phyloP scores from a whole-genome alignment of 192 early-diverging fungal genomes.

The Ambispora gerdemannii region DNA sequence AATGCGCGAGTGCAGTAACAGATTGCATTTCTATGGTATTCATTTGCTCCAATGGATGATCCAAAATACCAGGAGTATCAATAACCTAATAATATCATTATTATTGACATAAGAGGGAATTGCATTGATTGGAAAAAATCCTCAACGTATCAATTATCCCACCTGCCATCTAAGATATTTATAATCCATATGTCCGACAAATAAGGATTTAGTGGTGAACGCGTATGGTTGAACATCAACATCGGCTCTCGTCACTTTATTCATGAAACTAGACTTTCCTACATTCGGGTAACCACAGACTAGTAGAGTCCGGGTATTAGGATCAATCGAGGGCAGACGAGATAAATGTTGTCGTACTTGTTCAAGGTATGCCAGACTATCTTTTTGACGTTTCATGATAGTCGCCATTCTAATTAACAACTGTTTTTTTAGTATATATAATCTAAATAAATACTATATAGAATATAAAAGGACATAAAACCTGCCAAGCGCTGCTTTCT shows the following conservation, averaged over 20 bases:
- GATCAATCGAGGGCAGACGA: conserved; percentile 97
- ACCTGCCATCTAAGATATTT: conserved; percentile 99
- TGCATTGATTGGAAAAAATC: background rate
- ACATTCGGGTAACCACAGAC: conserved; percentile 99
- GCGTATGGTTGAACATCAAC: conserved; percentile 99
- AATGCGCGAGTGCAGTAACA: conserved; percentile 97
- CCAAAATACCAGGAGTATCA: conserved; percentile 99
- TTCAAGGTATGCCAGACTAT: conserved; percentile 93
- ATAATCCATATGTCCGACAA: conserved; percentile 99
- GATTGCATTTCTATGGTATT: conserved; percentile 99
- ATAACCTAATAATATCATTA: conserved; percentile 55
- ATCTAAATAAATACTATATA: background rate
- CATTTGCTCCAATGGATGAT: conserved; percentile 97
- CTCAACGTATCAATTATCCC: background rate
- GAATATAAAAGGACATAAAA: conserved; percentile 23
- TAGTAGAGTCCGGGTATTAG: conserved; percentile 97
- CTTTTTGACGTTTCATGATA: conserved; percentile 98
- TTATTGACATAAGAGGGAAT: background rate
- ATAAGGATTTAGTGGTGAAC: conserved; percentile 99
- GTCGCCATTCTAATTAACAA: conserved; percentile 87
- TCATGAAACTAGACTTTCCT: conserved; percentile 97
- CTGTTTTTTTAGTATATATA: background rate
- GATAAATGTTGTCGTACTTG: conserved; percentile 99
- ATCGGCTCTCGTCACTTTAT: conserved; percentile 98
- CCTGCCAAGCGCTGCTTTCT: conserved; percentile 92